Conservation (phyloP, 768 basidiomycete species). For the Leccinum obscurum region DNA sequence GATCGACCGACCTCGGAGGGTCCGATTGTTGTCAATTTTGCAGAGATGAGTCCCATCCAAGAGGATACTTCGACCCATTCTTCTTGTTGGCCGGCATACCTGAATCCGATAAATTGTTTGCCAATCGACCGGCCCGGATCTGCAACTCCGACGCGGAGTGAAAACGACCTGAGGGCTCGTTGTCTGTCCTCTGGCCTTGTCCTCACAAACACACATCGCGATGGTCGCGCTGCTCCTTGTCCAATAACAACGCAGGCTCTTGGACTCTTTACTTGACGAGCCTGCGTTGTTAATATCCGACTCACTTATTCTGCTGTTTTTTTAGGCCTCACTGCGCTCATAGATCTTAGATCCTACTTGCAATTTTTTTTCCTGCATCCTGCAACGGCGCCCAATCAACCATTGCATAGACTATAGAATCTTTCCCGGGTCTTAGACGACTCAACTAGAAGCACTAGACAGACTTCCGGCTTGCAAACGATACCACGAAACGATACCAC, state of each 20-base stretch:
- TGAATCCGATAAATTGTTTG: no score
- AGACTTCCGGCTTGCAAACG: neutral
- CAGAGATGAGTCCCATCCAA: neutral
- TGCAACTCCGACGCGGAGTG: slow-evolving; percentile 15
- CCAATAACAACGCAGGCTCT: slow-evolving; percentile 51
- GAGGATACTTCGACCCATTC: neutral
- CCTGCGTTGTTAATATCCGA: slow-evolving; percentile 20
- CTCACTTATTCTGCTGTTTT: neutral
- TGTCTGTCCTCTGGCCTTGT: neutral
- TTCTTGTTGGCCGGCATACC: neutral
- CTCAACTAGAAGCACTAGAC: slow-evolving; percentile 9
- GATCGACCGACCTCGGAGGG: neutral
- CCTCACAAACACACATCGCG: slow-evolving; percentile 9
- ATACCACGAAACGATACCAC: slow-evolving; percentile 9
- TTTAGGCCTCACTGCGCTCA: neutral
- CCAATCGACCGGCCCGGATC: neutral
- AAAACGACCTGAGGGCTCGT: slow-evolving; percentile 1
- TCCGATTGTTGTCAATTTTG: neutral
- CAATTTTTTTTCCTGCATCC: neutral
- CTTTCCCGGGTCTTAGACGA: slow-evolving; percentile 1
- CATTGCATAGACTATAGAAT: slow-evolving; percentile 17
- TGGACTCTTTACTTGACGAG: slow-evolving; percentile 16
- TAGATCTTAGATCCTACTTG: slow-evolving; percentile 7
- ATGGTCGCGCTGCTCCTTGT: slow-evolving; percentile 51
- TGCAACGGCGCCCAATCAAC: neutral